Evolutionary conservation across 1,284 basidiomycete species (phyloP).

Genomic region (Uromyces viciae-fabae): DNA sequence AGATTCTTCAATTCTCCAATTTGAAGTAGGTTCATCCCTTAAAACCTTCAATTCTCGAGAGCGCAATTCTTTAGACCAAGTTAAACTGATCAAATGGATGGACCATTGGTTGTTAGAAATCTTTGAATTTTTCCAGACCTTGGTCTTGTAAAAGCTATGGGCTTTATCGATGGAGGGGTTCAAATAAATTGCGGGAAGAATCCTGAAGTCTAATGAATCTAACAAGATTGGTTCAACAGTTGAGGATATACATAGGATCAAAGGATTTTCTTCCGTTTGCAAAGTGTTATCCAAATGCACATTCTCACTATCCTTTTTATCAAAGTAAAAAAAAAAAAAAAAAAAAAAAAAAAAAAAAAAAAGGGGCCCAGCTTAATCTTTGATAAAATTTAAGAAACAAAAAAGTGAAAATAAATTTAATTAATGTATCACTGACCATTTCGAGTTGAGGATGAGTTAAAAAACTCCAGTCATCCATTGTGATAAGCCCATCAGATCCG

Average conservation of each 20-base stretch:
- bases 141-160: conserved; percentile 3
- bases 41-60: conserved; percentile 16
- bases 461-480: conserved; percentile 31
- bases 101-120: neutral
- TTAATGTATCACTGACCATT: neutral
- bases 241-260: conserved; percentile 14
- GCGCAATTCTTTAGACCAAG: conserved; percentile 18
- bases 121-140: neutral
- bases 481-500: conserved; percentile 14
- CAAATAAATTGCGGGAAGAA: conserved; percentile 1
- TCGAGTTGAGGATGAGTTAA: neutral
- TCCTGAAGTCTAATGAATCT: neutral
- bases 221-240: conserved; percentile 4
- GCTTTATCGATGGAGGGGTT: conserved; percentile 1
- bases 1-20: conserved; percentile 24
- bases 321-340: neutral
- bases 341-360: neutral
- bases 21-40: neutral
- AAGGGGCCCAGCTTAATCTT: too few relatives aligned
- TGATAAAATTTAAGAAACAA: too few relatives aligned
- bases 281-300: neutral
- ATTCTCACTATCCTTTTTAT: conserved; percentile 6
- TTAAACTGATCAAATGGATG: conserved; percentile 25
- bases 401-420: neutral
- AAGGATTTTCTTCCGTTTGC: neutral